Evolutionary conservation across 2,329 filamentous ascomycete species (phyloP).

Genomic region (Fusarium sp.): DNA sequence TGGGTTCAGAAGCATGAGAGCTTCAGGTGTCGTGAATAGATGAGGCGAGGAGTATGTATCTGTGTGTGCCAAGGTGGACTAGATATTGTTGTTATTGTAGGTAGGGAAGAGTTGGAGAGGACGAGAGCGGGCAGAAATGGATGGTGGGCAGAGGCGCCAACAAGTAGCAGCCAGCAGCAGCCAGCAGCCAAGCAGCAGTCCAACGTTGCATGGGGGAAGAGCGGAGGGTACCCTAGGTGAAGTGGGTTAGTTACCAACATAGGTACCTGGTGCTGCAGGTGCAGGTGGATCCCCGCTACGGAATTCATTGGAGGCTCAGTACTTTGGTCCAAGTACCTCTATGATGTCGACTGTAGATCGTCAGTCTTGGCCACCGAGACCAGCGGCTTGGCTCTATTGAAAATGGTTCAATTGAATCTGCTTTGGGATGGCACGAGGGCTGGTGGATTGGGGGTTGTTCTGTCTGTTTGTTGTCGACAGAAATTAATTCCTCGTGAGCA

Average conservation of each 20-base stretch:
- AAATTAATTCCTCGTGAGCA: conserved; percentile 15
- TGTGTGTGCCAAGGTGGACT: conserved; percentile 9
- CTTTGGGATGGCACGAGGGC: not conserved
- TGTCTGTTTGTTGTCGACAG: not conserved
- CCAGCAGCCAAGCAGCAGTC: conserved; percentile 37
- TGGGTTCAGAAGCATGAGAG: conserved; percentile 2
- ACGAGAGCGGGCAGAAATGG: conserved; percentile 14
- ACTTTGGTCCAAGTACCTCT: conserved; percentile 16
- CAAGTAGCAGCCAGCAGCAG: conserved; percentile 24
- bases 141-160: conserved; percentile 41
- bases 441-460: not conserved
- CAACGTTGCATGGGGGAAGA: conserved; percentile 43
- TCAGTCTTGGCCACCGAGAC: conserved; percentile 29
- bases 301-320: not conserved
- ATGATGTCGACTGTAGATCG: conserved; percentile 37
- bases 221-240: conserved; percentile 10
- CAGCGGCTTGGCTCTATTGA: conserved; percentile 16
- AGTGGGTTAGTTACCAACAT: conserved; percentile 23
- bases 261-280: conserved; percentile 42
- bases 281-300: conserved; percentile 44
- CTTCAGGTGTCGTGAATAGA: conserved; percentile 5
- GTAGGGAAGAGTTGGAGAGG: conserved; percentile 18
- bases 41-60: conserved; percentile 1
- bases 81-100: conserved; percentile 4
- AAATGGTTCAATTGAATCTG: conserved; percentile 16